A percentile compares a stretch with the other conserved stretches of the same genome.
These are phyloP conservation scores for Orbilia brochopaga DNA, from an alignment of 2,329 filamentous ascomycete species.

Conservation along the genomic window DNA sequence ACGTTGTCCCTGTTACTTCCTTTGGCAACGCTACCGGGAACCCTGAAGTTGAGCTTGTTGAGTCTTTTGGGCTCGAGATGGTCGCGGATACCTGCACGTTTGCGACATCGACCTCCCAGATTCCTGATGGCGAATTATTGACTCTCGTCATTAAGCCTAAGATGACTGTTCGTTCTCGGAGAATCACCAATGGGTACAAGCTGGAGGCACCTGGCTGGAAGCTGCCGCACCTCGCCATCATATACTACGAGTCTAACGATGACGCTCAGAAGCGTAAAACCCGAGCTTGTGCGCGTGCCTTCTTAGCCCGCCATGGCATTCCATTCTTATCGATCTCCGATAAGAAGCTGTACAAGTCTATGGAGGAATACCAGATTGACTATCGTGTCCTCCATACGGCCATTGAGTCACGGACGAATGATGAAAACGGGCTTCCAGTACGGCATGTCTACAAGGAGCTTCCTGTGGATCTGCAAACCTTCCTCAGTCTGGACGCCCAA, in stretches of 20 bases:
- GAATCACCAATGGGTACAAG: slow-evolving; percentile 56
- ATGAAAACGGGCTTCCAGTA: slow-evolving; percentile 51
- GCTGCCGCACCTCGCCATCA: slow-evolving; percentile 63
- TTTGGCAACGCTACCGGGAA: slow-evolving; percentile 60
- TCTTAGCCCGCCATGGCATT: slow-evolving; percentile 61
- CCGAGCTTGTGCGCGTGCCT: slow-evolving; percentile 60
- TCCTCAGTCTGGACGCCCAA: slow-evolving; percentile 63
- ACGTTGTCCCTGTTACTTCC: slow-evolving; percentile 63
- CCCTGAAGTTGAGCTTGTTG: slow-evolving; percentile 64
- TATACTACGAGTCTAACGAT: slow-evolving; percentile 62
- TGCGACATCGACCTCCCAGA: slow-evolving; percentile 54
- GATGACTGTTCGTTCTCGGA: slow-evolving; percentile 34
- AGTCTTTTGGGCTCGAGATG: slow-evolving; percentile 63
- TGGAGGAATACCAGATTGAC: slow-evolving; percentile 58
- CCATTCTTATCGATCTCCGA: slow-evolving; percentile 63
- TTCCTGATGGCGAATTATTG: slow-evolving; percentile 1
- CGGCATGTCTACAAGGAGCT: slow-evolving; percentile 58
- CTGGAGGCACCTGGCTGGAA: slow-evolving; percentile 60
- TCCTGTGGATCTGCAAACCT: slow-evolving; percentile 62
- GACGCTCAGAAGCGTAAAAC: slow-evolving; percentile 57
- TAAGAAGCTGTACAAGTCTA: slow-evolving; percentile 58
- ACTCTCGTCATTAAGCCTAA: slow-evolving; percentile 42
- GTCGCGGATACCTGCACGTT: slow-evolving; percentile 62
- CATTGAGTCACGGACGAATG: slow-evolving; percentile 58
- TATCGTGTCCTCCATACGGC: slow-evolving; percentile 62